Evolutionary conservation across 2,329 filamentous ascomycete genomes (phyloP), one percentile per base, ranked within the genome.

Genomic region (Allantophomopsis lycopodina): DNA sequence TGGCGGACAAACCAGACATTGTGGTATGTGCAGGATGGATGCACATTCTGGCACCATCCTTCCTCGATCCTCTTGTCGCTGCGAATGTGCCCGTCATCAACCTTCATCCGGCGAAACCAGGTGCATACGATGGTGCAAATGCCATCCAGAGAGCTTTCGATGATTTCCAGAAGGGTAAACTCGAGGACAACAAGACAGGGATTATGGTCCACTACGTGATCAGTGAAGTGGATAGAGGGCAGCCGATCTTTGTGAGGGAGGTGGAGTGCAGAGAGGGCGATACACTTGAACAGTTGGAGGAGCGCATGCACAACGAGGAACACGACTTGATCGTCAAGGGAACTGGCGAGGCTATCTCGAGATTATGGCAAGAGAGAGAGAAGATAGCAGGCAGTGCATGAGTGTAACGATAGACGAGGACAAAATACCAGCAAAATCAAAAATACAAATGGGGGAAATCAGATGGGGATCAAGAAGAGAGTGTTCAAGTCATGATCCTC

Each of bases 131-230:
- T 48, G 87, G 87, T 4, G 74, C 77, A 32, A 63, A 71, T 47
- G 87, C 86, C 13, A 93, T 94, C 50, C 75, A 82, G 50, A 69
- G 84, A 17, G 85, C 87, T 3, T 86, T 76, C 60, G 68, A 73
- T 36, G 85, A 84, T 42, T 87, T 83, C 55, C 60, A 77, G 54
- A 63, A 61, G 2, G 71, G 72, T 5, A 71, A 70, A 46, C 71
- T 85, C 8, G 72, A 78, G 50, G 69, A 82, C 48, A 70, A 71
- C 47, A 71, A 69, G 47, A 87, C 75, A 0, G 87, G 88, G 1
- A 79, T 93, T 40, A 94, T 94, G 88, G 76, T 86, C 13, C 87
- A 94, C 61, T 80, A 88, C 59, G 86, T 94, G 36, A 78, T 83
- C 45, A 66, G 63, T 7, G 76, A 89, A 56, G 85, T 94, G 40